Evolutionary conservation across 2,329 filamentous ascomycete species (phyloP), one percentile per base, ranked within the genome.

Genomic region (Penicillium sp.): DNA sequence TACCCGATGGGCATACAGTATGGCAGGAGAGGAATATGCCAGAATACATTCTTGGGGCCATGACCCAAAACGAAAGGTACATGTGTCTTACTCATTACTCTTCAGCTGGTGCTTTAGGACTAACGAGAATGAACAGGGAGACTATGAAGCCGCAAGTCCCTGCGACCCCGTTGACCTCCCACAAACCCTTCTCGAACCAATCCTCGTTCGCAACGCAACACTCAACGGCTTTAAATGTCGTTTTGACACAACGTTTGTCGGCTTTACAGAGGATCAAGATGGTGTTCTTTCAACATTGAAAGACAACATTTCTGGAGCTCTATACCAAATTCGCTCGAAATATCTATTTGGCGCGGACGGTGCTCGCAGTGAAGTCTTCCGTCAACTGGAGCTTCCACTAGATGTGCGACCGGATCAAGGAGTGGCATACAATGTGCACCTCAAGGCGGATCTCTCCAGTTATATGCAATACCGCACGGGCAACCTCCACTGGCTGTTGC

Each of bases 401-500:
- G 70, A 74, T 42, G 71, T 69, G 24, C 72, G 74, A 45, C 75
- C 76, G 0, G 76, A 78, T 3, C 75, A 79, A 50, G 80, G 79
- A 1, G 57, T 80, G 5, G 81, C 81, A 3, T 71, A 78, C 40
- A 83, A 83, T 57, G 67, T 82, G 21, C 70, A 81, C 3, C 72
- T 79, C 6, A 72, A 77, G 40, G 77, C 75, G 0, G 82, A 87
- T 61, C 68, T 86, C 0, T 62, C 59, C 1, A 49, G 47, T 10
- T 44, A 58, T 6, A 54, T 65, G 39, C 42, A 78, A 49, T 68
- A 77, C 47, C 75, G 83, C 0, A 75, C 73, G 27, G 85, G 83
- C 0, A 86, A 85, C 61, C 72, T 87, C 16, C 84, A 88, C 64
- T 86, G 82, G 79, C 72, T 84, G 1, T 73, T 87, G 63, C 77